These are phyloP conservation scores for Sclerotinia trifoliorum DNA, from an alignment of 2,329 filamentous ascomycete genomes.

Conservation along the genomic window DNA sequence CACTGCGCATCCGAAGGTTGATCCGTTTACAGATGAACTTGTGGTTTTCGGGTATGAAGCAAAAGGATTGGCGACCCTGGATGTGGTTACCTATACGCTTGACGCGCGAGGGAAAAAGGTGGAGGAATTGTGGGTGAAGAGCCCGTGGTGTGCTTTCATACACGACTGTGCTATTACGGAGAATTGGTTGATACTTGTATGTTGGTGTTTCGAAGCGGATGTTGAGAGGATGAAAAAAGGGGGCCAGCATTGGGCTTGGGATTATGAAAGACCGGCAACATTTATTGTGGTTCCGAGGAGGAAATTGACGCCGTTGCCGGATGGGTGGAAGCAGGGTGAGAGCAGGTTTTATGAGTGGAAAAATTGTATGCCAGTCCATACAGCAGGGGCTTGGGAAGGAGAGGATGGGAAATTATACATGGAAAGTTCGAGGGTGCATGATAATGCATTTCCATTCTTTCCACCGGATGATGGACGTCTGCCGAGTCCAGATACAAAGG, in stretches of 20 bases:
- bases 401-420: conserved; percentile 41
- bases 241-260: conserved; percentile 52
- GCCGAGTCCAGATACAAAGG: conserved; percentile 41
- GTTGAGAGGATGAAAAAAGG: conserved; percentile 46
- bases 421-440: conserved; percentile 43
- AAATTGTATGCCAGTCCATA: conserved; percentile 36
- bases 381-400: conserved; percentile 39
- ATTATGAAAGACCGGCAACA: conserved; percentile 52
- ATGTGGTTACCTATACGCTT: conserved; percentile 49
- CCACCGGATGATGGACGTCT: conserved; percentile 40
- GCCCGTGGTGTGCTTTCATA: conserved; percentile 52
- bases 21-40: conserved; percentile 51
- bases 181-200: conserved; percentile 40
- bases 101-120: conserved; percentile 44
- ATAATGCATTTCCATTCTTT: conserved; percentile 41
- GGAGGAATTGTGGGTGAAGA: conserved; percentile 48
- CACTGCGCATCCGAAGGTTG: conserved; percentile 53
- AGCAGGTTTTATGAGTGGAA: conserved; percentile 16
- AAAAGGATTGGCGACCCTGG: conserved; percentile 45
- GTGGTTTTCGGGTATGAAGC: conserved; percentile 52
- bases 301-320: conserved; percentile 35
- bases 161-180: conserved; percentile 49
- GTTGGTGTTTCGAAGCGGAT: conserved; percentile 43
- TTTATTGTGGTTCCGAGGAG: conserved; percentile 53
- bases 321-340: not conserved